Conservation (phyloP, 176 grass and related monocot genomes). For the Paspalum vaginatum region DNA sequence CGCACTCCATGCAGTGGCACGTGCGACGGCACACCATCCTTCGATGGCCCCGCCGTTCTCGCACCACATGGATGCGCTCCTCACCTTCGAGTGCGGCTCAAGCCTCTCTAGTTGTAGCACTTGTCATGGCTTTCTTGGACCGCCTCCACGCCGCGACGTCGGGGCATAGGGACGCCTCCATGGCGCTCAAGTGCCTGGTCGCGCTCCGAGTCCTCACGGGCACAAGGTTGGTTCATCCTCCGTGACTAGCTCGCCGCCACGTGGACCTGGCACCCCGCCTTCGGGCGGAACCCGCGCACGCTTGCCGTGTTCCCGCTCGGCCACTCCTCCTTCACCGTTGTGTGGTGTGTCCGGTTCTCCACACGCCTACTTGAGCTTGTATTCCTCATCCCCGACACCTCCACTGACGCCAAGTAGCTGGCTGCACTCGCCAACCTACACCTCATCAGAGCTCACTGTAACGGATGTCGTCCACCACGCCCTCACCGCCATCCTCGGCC, state of each 20-base stretch:
- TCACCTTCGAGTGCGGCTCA: slow-evolving; percentile 81
- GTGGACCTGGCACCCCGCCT: slow-evolving; percentile 61
- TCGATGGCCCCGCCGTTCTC: slow-evolving; percentile 44
- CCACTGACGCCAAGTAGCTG: slow-evolving; percentile 48
- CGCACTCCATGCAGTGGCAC: slow-evolving; percentile 60
- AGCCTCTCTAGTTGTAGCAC: slow-evolving; percentile 64
- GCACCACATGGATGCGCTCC: slow-evolving; percentile 68
- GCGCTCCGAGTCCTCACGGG: slow-evolving; percentile 60
- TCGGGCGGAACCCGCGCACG: slow-evolving; percentile 80
- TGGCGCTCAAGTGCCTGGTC: slow-evolving; percentile 83
- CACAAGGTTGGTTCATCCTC: slow-evolving; percentile 72
- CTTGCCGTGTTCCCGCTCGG: slow-evolving; percentile 67
- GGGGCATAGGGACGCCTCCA: slow-evolving; percentile 56
- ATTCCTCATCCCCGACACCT: slow-evolving; percentile 54
- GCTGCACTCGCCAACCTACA: slow-evolving; percentile 49
- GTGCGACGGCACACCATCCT: slow-evolving; percentile 73
- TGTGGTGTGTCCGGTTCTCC: slow-evolving; percentile 77
- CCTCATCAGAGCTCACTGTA: slow-evolving; percentile 58
- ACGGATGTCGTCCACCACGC: slow-evolving; percentile 47
- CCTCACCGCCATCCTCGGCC: slow-evolving; percentile 38
- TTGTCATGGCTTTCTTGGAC: slow-evolving; percentile 49
- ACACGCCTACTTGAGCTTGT: slow-evolving; percentile 78
- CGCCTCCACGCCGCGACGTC: slow-evolving; percentile 58
- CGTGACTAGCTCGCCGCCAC: slow-evolving; percentile 71
- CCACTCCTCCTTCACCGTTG: slow-evolving; percentile 62